Conservation (phyloP, 805 yeast species). For the Zygosaccharomyces rouxii region DNA sequence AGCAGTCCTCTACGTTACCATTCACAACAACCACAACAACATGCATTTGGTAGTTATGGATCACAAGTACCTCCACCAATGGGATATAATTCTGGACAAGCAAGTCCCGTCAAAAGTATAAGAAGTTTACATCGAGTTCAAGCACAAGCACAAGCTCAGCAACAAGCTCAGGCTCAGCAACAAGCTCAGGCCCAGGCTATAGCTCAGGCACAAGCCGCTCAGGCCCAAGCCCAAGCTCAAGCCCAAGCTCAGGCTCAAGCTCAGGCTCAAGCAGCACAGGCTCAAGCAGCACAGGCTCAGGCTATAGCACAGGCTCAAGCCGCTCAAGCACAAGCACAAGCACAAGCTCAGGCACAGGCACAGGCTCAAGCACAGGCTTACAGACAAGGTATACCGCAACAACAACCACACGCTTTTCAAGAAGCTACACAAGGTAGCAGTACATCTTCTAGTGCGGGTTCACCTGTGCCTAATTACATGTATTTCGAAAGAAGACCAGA, state of each 20-base stretch:
- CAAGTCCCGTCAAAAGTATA: constrained; percentile 26
- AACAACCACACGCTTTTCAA: constrained; percentile 23
- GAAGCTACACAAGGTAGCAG: constrained; percentile 23
- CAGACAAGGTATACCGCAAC: constrained; percentile 27
- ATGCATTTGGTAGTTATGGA: constrained; percentile 12
- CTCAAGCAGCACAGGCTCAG: constrained; percentile 19
- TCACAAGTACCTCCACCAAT: constrained; percentile 5
- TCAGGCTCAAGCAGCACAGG: constrained; percentile 22
- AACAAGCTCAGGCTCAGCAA: constrained; percentile 28
- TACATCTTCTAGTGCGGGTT: constrained; percentile 9
- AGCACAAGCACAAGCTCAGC: constrained; percentile 12
- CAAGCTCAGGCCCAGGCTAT: constrained; percentile 18
- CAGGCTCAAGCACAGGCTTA: constrained; percentile 24
- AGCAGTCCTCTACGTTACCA: constrained; percentile 23
- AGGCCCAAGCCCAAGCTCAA: constrained; percentile 29
- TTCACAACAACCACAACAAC: constrained; percentile 25
- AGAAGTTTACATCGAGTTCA: constrained; percentile 21
- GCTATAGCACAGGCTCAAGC: constrained; percentile 20
- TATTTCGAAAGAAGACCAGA: constrained; percentile 82
- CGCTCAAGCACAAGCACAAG: constrained; percentile 24
- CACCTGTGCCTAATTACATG: constrained; percentile 45
- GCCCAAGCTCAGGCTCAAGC: constrained; percentile 21
- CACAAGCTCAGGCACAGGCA: constrained; percentile 24
- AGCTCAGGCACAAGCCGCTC: constrained; percentile 6
- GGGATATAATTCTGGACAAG: constrained; percentile 11